Base-by-base conservation (phyloP, 805 yeast species). In the Starmerella powellii region DNA sequence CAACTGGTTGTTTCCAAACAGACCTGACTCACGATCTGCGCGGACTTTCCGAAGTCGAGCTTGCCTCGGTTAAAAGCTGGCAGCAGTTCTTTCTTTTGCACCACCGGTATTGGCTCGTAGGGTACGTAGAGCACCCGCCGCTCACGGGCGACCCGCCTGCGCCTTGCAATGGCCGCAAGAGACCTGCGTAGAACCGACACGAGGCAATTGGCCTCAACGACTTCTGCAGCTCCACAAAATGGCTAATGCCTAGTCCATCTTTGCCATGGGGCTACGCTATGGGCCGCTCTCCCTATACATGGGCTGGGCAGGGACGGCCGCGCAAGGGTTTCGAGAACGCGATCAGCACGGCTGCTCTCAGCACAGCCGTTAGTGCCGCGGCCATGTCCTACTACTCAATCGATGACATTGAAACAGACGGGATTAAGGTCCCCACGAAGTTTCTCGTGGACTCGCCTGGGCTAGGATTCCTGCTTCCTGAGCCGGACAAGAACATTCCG, bases 391-490 rank as follows among this genome's bases (percentile, higher is more conserved):
- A 61, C 49, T 60, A 60, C 44, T 46, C 52, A 19, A 53, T 61
- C 24, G 62, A 57, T 33, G 64, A 58, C 34, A 58, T 63, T 19
- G 54, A 62, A 27, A 53, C 65, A 11, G 67, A 64, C 33, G 61
- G 61, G 17, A 63, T 61, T 65, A 78, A 77, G 55, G 64, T 87
- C 6, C 95, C 95, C 0, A 76, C 88, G 55, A 74, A 72, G 40
- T 85, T 87, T 64, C 78, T 80, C 49, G 71, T 78, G 35, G 71
- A 79, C 0, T 79, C 85, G 6, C 93, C 94, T 0, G 88, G 91
- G 0, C 64, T 88, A n/a, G 96, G 95, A 2, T 84, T 79, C 55
- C 65, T 88, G 6, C 80, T 54, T 85, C 87, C 6, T 74, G 31
- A 32, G 13, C 27, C 15, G 30, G 21, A 24, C 23, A 20, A 42